phyloP scores from a whole-genome alignment of 352 stramenopile genomes.

The Pythium guiyangense region DNA sequence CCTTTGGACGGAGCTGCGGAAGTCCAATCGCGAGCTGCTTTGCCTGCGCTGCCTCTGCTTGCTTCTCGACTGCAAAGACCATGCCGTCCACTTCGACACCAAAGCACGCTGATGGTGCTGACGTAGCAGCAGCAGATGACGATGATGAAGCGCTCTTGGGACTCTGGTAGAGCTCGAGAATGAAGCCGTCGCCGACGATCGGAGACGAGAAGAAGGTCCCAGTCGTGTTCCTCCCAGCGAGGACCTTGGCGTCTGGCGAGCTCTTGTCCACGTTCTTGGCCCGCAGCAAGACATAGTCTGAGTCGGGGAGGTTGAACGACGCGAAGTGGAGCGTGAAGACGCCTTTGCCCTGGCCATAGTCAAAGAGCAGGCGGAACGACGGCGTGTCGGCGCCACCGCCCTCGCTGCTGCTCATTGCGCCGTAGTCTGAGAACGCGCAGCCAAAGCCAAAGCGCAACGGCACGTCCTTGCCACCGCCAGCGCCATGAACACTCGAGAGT shows the following conservation, averaged over 20 bases:
- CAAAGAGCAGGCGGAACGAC: slow-evolving; percentile 41
- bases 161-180: slow-evolving; percentile 38
- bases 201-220: slow-evolving; percentile 49
- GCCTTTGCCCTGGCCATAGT: slow-evolving; percentile 39
- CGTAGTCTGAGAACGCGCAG: slow-evolving; percentile 55
- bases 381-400: slow-evolving; percentile 7
- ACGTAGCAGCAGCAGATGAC: slow-evolving; percentile 4
- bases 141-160: background rate
- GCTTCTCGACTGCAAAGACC: slow-evolving; percentile 34
- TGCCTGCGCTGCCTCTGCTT: slow-evolving; percentile 19
- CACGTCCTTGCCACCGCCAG: slow-evolving; percentile 11
- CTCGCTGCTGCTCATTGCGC: slow-evolving; percentile 16
- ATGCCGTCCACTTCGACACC: slow-evolving; percentile 50
- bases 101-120: slow-evolving; percentile 18
- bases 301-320: slow-evolving; percentile 40
- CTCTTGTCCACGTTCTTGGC: slow-evolving; percentile 16
- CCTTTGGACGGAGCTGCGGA: slow-evolving; percentile 8
- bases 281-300: slow-evolving; percentile 43
- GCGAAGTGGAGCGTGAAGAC: slow-evolving; percentile 63
- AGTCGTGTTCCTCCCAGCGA: slow-evolving; percentile 44
- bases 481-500: background rate
- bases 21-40: slow-evolving; percentile 20
- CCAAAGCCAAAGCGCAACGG: slow-evolving; percentile 33
- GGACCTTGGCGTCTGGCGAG: slow-evolving; percentile 15
- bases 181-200: slow-evolving; percentile 35